phyloP scores from a whole-genome alignment of 2,329 filamentous ascomycete genomes.

The Sporothrix protearum region DNA sequence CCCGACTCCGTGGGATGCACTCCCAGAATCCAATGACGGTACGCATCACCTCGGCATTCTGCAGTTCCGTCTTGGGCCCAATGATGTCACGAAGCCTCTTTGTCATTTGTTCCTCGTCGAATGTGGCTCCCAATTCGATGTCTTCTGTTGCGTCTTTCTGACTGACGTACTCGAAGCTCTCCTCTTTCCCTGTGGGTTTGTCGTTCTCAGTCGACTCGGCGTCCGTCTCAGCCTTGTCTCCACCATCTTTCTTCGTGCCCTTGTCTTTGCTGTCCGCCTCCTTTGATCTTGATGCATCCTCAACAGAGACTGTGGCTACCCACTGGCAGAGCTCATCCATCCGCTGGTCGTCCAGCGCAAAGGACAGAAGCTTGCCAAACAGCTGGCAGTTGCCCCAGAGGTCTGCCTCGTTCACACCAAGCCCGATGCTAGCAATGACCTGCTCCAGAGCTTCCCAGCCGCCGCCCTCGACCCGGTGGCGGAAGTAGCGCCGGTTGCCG shows the following conservation, averaged over 20 bases:
- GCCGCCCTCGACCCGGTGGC: constrained; percentile 67
- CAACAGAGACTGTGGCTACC: constrained; percentile 33
- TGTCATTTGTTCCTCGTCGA: constrained; percentile 32
- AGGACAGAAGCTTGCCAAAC: constrained; percentile 77
- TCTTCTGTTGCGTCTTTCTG: constrained; percentile 2
- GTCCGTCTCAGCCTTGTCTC: not conserved
- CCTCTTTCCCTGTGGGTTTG: not conserved
- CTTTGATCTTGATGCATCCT: not conserved
- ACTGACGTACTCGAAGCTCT: constrained; percentile 4
- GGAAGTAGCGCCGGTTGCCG: constrained; percentile 86
- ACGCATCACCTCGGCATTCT: constrained; percentile 61
- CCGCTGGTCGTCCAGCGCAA: constrained; percentile 74
- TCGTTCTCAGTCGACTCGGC: not conserved
- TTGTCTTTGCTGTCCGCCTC: not conserved
- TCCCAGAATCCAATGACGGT: constrained; percentile 63
- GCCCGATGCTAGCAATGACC: constrained; percentile 63
- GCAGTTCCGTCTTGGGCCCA: constrained; percentile 49
- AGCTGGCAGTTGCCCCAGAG: constrained; percentile 66
- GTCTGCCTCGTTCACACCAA: constrained; percentile 64
- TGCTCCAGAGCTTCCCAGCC: constrained; percentile 77
- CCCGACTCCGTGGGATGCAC: constrained; percentile 50
- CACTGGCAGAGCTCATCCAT: constrained; percentile 65
- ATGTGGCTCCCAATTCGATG: constrained; percentile 13
- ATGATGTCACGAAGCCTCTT: constrained; percentile 48
- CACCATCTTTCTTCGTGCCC: not conserved